Conservation (phyloP, 768 basidiomycete species). For the Collybiopsis confluens region DNA sequence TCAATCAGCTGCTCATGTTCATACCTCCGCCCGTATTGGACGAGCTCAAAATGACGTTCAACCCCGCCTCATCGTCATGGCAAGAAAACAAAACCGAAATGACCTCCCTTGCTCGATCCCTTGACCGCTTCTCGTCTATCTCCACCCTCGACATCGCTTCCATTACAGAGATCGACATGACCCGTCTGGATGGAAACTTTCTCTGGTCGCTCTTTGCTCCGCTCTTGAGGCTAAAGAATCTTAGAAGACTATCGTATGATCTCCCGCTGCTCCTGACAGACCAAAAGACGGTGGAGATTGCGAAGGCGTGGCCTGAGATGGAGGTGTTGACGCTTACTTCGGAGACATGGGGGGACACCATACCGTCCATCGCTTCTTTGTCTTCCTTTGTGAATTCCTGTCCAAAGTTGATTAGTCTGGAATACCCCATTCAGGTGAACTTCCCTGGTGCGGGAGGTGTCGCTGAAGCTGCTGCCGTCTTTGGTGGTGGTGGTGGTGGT, state of each 20-base stretch:
- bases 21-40: not conserved
- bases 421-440: not conserved
- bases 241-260: not conserved
- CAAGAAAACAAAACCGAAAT: not conserved
- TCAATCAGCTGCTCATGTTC: not conserved
- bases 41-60: not conserved
- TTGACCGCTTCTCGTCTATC: constrained; percentile 3
- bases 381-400: not conserved
- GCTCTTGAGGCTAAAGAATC: not conserved
- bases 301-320: not conserved
- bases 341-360: constrained; percentile 1
- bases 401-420: not conserved
- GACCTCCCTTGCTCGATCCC: not conserved
- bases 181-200: not conserved
- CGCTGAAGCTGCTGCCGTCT: no score
- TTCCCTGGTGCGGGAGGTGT: not conserved
- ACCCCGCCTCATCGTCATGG: not conserved
- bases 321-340: not conserved
- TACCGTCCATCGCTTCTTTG: constrained; percentile 1
- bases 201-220: constrained; percentile 1
- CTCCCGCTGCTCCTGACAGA: not conserved
- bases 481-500: no score
- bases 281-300: not conserved
- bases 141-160: not conserved
- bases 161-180: not conserved